Evolutionary conservation across 2,329 filamentous ascomycete species (phyloP).

Genomic region (Aspergillus bombycis): DNA sequence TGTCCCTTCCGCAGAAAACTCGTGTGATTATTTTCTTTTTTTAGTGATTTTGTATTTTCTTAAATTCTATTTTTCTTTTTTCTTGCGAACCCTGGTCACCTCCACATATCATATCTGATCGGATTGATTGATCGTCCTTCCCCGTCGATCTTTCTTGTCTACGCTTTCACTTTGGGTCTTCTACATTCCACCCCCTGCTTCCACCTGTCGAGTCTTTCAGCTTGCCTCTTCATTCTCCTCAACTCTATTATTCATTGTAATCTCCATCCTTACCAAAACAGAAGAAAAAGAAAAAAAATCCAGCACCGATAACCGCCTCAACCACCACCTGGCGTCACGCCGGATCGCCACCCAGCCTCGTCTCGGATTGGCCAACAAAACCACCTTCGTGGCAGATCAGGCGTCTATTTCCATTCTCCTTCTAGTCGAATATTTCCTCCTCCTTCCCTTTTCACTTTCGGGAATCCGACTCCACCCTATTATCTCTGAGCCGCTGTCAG

Average conservation of each 20-base stretch:
- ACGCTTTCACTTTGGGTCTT: neutral
- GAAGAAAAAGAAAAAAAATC: neutral
- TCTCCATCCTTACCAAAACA: constrained; percentile 1
- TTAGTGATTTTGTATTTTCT: neutral
- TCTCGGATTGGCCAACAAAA: constrained; percentile 11
- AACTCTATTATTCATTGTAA: neutral
- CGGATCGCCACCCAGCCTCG: constrained; percentile 20
- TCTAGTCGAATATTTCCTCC: neutral
- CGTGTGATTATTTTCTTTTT: neutral
- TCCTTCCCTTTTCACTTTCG: constrained; percentile 11
- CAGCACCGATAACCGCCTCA: neutral
- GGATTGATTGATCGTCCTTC: constrained; percentile 19
- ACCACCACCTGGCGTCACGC: constrained; percentile 11
- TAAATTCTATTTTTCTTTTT: neutral
- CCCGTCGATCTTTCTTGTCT: constrained; percentile 20
- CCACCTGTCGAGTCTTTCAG: neutral
- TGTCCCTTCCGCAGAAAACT: neutral
- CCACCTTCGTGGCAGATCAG: constrained; percentile 16
- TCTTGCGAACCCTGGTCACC: neutral
- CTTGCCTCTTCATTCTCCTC: neutral
- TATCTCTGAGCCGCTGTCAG: constrained; percentile 14
- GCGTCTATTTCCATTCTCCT: constrained; percentile 6
- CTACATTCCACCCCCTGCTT: neutral
- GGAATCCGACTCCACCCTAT: constrained; percentile 5
- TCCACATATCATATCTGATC: constrained; percentile 29